These are phyloP conservation scores for Ceratocystis papillata DNA, from an alignment of 2,329 filamentous ascomycete genomes.

Conservation along the genomic window DNA sequence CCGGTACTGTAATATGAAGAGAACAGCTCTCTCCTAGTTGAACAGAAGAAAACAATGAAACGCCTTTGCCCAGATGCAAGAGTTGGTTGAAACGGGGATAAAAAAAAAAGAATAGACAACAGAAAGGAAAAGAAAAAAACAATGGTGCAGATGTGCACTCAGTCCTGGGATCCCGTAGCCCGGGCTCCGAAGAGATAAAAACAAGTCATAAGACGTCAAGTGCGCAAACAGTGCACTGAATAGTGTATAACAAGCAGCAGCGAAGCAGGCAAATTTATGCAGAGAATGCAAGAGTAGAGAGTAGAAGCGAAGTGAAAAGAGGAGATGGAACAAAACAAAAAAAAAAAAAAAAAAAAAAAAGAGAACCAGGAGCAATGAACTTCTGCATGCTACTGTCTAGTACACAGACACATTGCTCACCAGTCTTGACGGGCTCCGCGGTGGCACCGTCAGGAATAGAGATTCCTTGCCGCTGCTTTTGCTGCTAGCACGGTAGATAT, in stretches of 20 bases:
- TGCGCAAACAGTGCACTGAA: not conserved
- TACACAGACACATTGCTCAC: constrained; percentile 28
- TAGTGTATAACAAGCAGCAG: constrained; percentile 12
- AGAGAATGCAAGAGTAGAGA: constrained; percentile 10
- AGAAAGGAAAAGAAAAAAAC: constrained; percentile 16
- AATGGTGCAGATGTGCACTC: constrained; percentile 3
- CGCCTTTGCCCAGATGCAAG: constrained; percentile 6
- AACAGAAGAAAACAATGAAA: not conserved
- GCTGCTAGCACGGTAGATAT: constrained; percentile 17
- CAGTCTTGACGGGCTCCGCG: constrained; percentile 41
- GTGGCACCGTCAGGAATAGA: constrained; percentile 32
- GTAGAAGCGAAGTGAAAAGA: not conserved
- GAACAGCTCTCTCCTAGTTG: not conserved
- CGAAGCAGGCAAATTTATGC: constrained; percentile 6
- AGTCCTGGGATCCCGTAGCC: not conserved
- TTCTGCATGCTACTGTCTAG: not conserved
- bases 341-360: not conserved
- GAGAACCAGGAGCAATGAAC: not conserved
- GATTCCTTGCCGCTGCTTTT: constrained; percentile 16
- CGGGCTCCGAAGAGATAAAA: constrained; percentile 7
- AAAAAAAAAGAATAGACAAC: not conserved
- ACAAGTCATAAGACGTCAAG: constrained; percentile 11
- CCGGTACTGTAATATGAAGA: not conserved
- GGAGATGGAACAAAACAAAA: not conserved
- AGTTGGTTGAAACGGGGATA: not conserved